Evolutionary conservation across 192 early-diverging fungal species (phyloP).

Genomic region (Lunasporangiospora selenospora): DNA sequence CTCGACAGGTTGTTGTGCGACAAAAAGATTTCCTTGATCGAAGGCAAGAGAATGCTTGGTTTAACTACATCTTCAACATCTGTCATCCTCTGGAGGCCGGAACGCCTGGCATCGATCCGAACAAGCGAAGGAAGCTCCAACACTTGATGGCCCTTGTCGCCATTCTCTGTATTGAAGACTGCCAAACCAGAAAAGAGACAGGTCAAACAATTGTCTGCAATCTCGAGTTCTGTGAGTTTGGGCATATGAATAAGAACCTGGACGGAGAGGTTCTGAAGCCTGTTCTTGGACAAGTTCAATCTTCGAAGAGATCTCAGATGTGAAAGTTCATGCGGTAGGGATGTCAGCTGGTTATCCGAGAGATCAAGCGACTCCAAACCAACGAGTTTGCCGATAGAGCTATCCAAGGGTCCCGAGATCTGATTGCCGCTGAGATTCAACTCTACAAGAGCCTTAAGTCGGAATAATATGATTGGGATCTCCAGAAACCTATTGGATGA

Average conservation of each 20-base stretch:
- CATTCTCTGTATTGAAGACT: too few species aligned
- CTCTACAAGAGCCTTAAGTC: conserved; percentile 31
- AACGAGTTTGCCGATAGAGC: conserved; percentile 31
- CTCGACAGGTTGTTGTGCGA: conserved; percentile 44
- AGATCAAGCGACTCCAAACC: conserved; percentile 50
- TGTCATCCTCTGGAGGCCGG: conserved; percentile 36
- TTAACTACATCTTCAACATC: conserved; percentile 21
- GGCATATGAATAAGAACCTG: conserved; percentile 46
- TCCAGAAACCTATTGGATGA: conserved; percentile 51
- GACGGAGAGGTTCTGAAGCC: conserved; percentile 39
- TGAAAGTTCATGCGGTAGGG: conserved; percentile 44
- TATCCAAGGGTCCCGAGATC: conserved; percentile 38
- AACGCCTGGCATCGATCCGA: conserved; percentile 32
- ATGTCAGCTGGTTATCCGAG: conserved; percentile 45
- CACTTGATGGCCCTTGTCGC: background rate
- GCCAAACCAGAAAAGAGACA: conserved; percentile 35
- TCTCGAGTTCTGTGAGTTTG: conserved; percentile 52
- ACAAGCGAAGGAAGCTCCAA: conserved; percentile 6
- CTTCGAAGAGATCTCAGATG: conserved; percentile 47
- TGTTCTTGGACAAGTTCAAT: conserved; percentile 52
- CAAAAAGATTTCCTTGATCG: conserved; percentile 53
- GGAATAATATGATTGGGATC: conserved; percentile 48
- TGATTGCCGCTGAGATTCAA: conserved; percentile 49
- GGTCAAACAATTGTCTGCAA: conserved; percentile 38
- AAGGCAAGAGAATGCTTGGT: conserved; percentile 40